Base-by-base conservation (phyloP, 495 filamentous ascomycete species). In the Daldinia childiae region DNA sequence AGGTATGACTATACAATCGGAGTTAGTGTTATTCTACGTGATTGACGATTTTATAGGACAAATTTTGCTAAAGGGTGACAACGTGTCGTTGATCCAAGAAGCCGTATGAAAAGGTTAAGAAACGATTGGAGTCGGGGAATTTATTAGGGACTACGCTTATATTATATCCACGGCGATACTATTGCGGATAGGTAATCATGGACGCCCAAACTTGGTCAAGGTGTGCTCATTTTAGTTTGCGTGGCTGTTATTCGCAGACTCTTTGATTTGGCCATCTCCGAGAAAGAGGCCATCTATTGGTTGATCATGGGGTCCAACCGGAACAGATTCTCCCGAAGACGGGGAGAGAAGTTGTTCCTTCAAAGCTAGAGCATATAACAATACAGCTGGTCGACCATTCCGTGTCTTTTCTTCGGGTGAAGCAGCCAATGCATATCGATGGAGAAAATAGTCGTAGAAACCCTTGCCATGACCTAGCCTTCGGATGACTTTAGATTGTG, bases 61-160 rank as follows among this genome's bases (percentile, higher is more conserved):
- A 87, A 97, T 99, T 63, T 82, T 99, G 68, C 85, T 99, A 61
- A 98, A 98, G 84, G 95, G 95, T 69, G 95, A 99, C 80, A 99
- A 98, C 74, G 94, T 99, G 21, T 93, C 95, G 6, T 85, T 98
- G 64, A 97, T 98, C 74, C 95, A 98, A 72, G 76, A 76, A 69
- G 76, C 74, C 34, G 45, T 73, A 76, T 79, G 75, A 76, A 58
- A 36, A n/a, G n/a, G 9, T 59, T 26, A 30, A 57, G 36, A 50
- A 12, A 34, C 36, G 57, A 41, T 66, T 41, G 9, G 7, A 50
- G 51, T 29, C 30, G 58, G 48, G 54, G 58, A 34, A 27, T 57
- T 57, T 50, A 58, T 11, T 24, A 41, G 7, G 55, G n/a, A 68
- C 62, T 58, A 52, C 41, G 34, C 43, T 62, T 38, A 39, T 24